Conservation (phyloP, 352 stramenopile species). For the Pythium guiyangense region DNA sequence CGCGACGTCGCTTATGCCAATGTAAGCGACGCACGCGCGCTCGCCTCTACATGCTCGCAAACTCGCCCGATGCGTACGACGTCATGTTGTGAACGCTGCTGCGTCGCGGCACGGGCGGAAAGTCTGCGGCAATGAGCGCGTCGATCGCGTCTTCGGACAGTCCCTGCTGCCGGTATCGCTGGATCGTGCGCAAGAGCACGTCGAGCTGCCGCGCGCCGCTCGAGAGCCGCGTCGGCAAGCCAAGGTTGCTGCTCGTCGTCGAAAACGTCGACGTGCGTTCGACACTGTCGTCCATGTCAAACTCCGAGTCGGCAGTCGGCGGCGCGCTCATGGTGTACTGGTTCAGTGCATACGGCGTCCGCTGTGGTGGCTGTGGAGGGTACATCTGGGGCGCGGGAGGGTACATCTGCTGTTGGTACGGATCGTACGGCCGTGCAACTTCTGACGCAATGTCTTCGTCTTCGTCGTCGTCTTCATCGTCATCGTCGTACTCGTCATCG, state of each 20-base stretch:
- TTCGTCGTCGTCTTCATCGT: slow-evolving; percentile 48
- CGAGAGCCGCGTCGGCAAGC: slow-evolving; percentile 48
- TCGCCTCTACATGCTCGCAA: slow-evolving; percentile 14
- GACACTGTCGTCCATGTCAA: slow-evolving; percentile 5
- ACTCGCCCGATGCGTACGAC: slow-evolving; percentile 7
- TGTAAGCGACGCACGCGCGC: slow-evolving; percentile 3
- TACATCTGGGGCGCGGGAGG: not conserved
- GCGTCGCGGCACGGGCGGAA: slow-evolving; percentile 39
- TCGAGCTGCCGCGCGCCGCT: slow-evolving; percentile 61
- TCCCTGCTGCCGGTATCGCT: slow-evolving; percentile 51
- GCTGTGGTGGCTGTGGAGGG: not conserved
- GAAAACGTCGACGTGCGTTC: slow-evolving; percentile 47
- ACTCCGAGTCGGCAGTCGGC: not conserved
- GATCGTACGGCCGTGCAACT: slow-evolving; percentile 46
- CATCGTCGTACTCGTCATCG: slow-evolving; percentile 15
- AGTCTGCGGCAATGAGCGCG: slow-evolving; percentile 53
- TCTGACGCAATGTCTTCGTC: slow-evolving; percentile 74
- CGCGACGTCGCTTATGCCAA: slow-evolving; percentile 4
- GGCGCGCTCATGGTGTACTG: not conserved
- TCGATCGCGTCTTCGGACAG: slow-evolving; percentile 68
- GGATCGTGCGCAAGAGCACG: slow-evolving; percentile 51
- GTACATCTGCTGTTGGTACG: slow-evolving; percentile 8
- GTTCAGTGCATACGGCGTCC: not conserved
- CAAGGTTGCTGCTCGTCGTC: slow-evolving; percentile 50
- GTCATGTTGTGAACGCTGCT: not conserved